Conservation (phyloP, 108 stramenopile species). For the Cyclotella kingstonii region DNA sequence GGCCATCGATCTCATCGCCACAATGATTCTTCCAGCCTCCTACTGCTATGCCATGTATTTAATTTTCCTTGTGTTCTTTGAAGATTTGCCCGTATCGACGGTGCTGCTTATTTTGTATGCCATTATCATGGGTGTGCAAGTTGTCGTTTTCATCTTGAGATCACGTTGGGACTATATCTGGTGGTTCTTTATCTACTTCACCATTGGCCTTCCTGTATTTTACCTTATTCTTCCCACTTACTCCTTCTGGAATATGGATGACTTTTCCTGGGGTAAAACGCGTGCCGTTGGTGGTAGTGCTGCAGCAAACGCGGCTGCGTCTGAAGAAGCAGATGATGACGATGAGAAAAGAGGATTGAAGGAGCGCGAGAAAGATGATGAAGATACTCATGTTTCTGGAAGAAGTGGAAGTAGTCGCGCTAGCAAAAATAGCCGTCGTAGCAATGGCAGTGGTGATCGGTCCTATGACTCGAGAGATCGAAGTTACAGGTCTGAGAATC, state of each 20-base stretch:
- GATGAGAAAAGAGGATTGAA: slow-evolving; percentile 13
- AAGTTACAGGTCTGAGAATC: slow-evolving; percentile 3
- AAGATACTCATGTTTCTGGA: slow-evolving; percentile 7
- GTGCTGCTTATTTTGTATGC: slow-evolving; percentile 36
- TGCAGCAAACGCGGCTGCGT: not conserved
- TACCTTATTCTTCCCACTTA: slow-evolving; percentile 46
- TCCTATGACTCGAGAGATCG: not conserved
- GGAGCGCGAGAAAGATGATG: not conserved
- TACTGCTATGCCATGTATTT: slow-evolving; percentile 32
- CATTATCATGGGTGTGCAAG: slow-evolving; percentile 39
- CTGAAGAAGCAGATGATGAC: not conserved
- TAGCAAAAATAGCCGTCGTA: not conserved
- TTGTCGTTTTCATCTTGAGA: slow-evolving; percentile 32
- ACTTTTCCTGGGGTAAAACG: slow-evolving; percentile 54
- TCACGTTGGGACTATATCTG: slow-evolving; percentile 44
- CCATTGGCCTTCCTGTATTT: slow-evolving; percentile 41
- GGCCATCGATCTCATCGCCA: slow-evolving; percentile 33
- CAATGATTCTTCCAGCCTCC: slow-evolving; percentile 46
- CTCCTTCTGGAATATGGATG: slow-evolving; percentile 53
- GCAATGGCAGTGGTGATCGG: slow-evolving; percentile 5
- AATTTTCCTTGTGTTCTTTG: slow-evolving; percentile 20
- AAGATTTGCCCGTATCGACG: slow-evolving; percentile 24
- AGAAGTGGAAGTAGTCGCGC: slow-evolving; percentile 17
- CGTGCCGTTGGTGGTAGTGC: slow-evolving; percentile 25
- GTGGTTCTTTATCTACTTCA: slow-evolving; percentile 48